Conservation (phyloP, 2,329 filamentous ascomycete species). For the Didymella exigua region DNA sequence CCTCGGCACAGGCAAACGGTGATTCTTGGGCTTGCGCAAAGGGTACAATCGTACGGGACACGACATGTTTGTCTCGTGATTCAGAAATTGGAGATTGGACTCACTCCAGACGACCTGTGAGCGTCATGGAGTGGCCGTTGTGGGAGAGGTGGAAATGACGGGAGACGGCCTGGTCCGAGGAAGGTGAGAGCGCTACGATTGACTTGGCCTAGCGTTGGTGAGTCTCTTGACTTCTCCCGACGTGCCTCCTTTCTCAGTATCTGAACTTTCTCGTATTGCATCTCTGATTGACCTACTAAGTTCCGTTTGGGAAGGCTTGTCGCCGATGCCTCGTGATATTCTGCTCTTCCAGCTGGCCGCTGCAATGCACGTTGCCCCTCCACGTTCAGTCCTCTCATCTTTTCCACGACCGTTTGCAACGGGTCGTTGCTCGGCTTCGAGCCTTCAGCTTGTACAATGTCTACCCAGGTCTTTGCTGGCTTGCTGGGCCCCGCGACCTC, state of each 20-base stretch:
- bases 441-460: neutral
- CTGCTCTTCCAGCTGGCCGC: neutral
- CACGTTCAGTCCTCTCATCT: neutral
- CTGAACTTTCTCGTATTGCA: neutral
- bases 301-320: neutral
- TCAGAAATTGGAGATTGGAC: neutral
- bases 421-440: neutral
- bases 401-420: neutral
- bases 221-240: neutral
- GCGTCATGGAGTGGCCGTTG: neutral
- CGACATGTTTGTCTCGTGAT: constrained; percentile 8
- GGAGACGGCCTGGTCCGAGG: neutral
- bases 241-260: neutral
- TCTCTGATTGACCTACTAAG: neutral
- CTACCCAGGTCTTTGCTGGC: neutral
- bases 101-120: neutral
- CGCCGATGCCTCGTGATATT: neutral
- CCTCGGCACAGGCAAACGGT: constrained; percentile 42
- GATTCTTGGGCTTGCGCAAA: constrained; percentile 39
- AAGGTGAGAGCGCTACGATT: neutral
- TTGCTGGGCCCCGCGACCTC: neutral
- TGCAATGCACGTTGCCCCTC: neutral
- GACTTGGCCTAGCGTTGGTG: neutral
- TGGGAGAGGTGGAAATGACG: neutral
- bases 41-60: constrained; percentile 35